Evolutionary conservation across 441 rosid genomes (phyloP), one percentile per base, ranked within the genome.

Genomic region (Populus tomentosa): DNA sequence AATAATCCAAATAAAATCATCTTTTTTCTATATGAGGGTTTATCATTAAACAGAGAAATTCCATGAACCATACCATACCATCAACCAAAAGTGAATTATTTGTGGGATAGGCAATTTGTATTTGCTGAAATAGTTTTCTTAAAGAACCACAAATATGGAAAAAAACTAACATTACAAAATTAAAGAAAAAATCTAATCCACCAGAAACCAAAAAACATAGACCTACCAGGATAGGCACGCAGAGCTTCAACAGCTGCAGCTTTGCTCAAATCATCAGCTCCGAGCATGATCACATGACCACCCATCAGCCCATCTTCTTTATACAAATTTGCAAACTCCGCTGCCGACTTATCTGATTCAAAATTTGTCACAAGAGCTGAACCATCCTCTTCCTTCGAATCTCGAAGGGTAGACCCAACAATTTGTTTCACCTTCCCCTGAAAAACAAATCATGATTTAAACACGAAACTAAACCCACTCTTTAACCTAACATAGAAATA

Each of bases 401-500:
- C 99, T 79, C 86, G 69, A 75, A 94, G 90, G 18, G 94, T 95
- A 2, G 98, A 94, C 73, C 98, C 99, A 81, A 95, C 97, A 84
- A 95, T 95, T 84, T 94, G 98, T 81, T 93, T 95, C 85, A 95
- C 98, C 86, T 94, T 95, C 30, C 99, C 97, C 92, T 92, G 82
- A 78, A 77, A 8, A 72, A 20, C 23, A 71, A 53, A 26, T 9
- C 78, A 28, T 46, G 56, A 46, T 46, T 14, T 46, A 46, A 46
- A 46, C 56, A 46, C 56, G 18, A 46, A 46, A 46, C 20, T 46
- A 46, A 46, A 46, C 56, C 56, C 56, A 14, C 56, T 46, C 56
- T 62, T 26, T 21, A 59, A 59, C 46, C 38, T 24, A 46, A 40
- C 18, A 23, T 24, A n/a, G 53, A 26, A 10, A 21, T 7, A 24